Percentiles rank a stretch among this genome's conserved stretches.
Conservation (phyloP, 176 grass and related monocot genomes). For the Cenchrus purpureus region DNA sequence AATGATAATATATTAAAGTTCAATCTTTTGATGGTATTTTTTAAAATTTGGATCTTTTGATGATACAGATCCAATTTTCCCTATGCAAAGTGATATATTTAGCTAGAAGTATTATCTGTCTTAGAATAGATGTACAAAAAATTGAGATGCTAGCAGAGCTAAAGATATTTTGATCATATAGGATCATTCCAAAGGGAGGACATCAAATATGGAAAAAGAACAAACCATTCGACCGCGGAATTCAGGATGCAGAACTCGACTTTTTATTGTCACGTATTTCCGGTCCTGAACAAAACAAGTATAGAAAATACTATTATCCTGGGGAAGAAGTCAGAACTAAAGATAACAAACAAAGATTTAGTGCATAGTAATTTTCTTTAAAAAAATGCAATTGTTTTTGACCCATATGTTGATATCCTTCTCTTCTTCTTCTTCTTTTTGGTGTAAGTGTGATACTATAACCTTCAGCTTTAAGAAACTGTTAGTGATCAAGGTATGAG, state of each 20-base stretch:
- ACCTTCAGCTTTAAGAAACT: neutral
- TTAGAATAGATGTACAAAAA: too few species aligned
- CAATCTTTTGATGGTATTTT: too few species aligned
- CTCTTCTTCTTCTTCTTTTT: too few species aligned
- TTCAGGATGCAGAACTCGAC: slow-evolving; percentile 76
- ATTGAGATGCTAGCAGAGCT: too few species aligned
- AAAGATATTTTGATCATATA: neutral
- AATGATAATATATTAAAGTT: too few species aligned
- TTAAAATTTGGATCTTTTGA: too few species aligned
- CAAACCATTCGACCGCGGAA: slow-evolving; percentile 98
- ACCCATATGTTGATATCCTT: neutral
- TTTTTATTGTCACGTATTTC: slow-evolving; percentile 77
- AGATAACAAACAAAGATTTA: slow-evolving; percentile 5
- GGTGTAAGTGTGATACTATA: too few species aligned
- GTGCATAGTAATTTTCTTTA: neutral
- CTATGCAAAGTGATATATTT: too few species aligned
- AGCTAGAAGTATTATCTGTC: too few species aligned
- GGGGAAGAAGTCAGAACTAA: slow-evolving; percentile 4
- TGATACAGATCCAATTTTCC: too few species aligned
- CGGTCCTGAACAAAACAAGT: slow-evolving; percentile 73
- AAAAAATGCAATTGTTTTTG: slow-evolving; percentile 3
- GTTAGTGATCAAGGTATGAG: neutral
- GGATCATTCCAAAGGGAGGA: slow-evolving; percentile 2
- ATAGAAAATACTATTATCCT: slow-evolving; percentile 40
- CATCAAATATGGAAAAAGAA: slow-evolving; percentile 22